These are phyloP conservation scores for Zygoascus sp. DNA, from an alignment of 1,139 yeast genomes.

Conservation along the genomic window DNA sequence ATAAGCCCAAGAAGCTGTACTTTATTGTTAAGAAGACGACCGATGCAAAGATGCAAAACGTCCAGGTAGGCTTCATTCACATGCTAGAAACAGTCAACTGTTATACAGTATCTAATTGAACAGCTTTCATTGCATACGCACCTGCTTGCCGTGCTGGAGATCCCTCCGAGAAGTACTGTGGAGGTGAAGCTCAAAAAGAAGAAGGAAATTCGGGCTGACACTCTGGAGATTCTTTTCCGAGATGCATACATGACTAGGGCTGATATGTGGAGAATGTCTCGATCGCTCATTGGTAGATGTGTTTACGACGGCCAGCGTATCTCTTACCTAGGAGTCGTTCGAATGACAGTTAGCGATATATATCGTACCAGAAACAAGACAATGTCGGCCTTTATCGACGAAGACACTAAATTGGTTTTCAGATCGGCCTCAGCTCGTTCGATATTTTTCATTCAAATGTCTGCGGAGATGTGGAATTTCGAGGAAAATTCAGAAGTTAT, in stretches of 20 bases:
- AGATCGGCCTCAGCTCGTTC: conserved; percentile 87
- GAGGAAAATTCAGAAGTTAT: conserved; percentile 94
- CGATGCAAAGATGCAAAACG: conserved; percentile 30
- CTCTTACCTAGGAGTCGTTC: conserved; percentile 56
- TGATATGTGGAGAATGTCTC: conserved; percentile 86
- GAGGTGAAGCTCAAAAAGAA: conserved; percentile 46
- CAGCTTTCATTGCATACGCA: conserved; percentile 59
- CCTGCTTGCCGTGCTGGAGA: conserved; percentile 55
- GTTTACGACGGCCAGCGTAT: conserved; percentile 64
- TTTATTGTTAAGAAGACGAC: conserved; percentile 42
- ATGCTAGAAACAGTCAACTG: neutral
- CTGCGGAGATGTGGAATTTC: conserved; percentile 97
- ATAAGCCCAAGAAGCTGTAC: conserved; percentile 36
- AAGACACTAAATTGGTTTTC: conserved; percentile 72
- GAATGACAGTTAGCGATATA: conserved; percentile 62
- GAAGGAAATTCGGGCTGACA: conserved; percentile 62
- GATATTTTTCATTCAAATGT: conserved; percentile 78
- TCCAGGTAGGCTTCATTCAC: conserved; percentile 25
- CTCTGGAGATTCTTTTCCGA: conserved; percentile 74
- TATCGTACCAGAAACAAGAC: conserved; percentile 61
- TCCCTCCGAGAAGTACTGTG: conserved; percentile 63
- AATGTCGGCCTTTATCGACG: conserved; percentile 59
- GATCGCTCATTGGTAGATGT: conserved; percentile 57
- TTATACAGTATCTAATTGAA: neutral
- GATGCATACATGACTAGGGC: conserved; percentile 83